Evolutionary conservation across 768 basidiomycete species (phyloP), one percentile per base, ranked within the genome.

Genomic region (Panellus pusillus): DNA sequence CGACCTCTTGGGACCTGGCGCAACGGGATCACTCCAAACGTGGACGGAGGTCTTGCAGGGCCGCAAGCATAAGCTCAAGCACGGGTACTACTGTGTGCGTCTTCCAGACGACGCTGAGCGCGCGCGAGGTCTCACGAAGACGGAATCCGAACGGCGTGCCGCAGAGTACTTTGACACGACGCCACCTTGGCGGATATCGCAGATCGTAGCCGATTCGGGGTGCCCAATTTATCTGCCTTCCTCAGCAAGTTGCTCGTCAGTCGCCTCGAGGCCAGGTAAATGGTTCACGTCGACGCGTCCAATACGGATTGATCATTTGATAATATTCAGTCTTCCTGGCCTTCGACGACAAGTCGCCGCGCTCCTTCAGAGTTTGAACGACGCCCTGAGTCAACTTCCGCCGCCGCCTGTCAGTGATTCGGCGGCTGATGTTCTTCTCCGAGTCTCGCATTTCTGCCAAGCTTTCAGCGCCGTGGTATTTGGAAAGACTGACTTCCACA

Each of bases 1-100:
- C 0, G 89, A 91, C 57, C 72, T 66, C 4, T 66, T 90, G 1
- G 63, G 68, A 1, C 39, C 57, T 0, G 83, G 82, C 9, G 70
- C 77, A 3, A 73, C 64, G 4, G 70, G 75, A 38, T 41, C 72
- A 41, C 76, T 69, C 14, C 42, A 70, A 29, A 40, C 35, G 27
- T 88, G 86, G 84, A 68, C 72, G n/a, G 70, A 75, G 0, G 70
- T 83, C 3, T 66, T 88, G 6, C 72, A 80, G 53, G 82, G 80
- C 29, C 71, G 70, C 38, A 43, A 65, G 42, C 68, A 87, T 60
- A 47, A 15, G 14, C 68, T 87, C 52, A 73, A 62, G 35, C 82
- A 82, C 47, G 79, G 87, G 7, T 88, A 87, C 53, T 87, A 81
- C 50, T 84, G 82, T 17, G 82, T 86, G 27, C 82, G 83, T 39